Percentiles rank a stretch among this genome's conserved stretches.
Evolutionary conservation across 2,329 filamentous ascomycete species (phyloP).

Genomic region (Phialophora expanda): DNA sequence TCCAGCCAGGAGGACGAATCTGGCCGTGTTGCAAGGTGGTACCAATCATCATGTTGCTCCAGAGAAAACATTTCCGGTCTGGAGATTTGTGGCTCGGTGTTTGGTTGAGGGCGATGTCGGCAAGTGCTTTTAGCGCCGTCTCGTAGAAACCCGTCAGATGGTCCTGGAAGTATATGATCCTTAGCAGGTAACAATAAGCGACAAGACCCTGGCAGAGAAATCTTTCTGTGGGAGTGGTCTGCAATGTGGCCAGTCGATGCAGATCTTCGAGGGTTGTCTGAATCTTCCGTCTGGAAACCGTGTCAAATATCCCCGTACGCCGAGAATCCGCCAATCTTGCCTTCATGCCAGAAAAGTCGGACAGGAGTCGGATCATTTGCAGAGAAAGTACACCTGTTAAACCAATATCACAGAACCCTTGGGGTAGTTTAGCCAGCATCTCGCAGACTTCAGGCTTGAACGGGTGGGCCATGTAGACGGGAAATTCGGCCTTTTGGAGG

Average conservation of each 20-base stretch:
- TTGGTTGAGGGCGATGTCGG: constrained; percentile 23
- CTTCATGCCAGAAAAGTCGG: constrained; percentile 15
- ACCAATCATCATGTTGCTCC: constrained; percentile 28
- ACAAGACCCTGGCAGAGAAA: constrained; percentile 26
- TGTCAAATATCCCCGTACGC: background rate
- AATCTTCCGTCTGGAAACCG: constrained; percentile 13
- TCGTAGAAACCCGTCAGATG: constrained; percentile 25
- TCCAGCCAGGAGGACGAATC: constrained; percentile 16
- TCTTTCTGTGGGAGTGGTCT: constrained; percentile 23
- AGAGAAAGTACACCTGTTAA: constrained; percentile 27
- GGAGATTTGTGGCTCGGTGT: constrained; percentile 13
- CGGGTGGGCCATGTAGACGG: constrained; percentile 25
- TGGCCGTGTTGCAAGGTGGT: constrained; percentile 14
- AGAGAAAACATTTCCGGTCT: constrained; percentile 27
- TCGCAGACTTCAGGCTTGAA: constrained; percentile 28
- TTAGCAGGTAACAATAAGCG: constrained; percentile 25
- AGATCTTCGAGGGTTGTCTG: constrained; percentile 25
- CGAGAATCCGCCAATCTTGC: background rate
- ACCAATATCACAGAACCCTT: constrained; percentile 28
- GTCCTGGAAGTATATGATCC: constrained; percentile 22
- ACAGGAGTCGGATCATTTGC: constrained; percentile 25
- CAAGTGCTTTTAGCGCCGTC: constrained; percentile 21
- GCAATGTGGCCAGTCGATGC: constrained; percentile 21
- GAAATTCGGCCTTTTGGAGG: constrained; percentile 21
- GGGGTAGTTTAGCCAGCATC: constrained; percentile 24